phyloP scores from a whole-genome alignment of 257 asterid genomes.

The Marsdenia floribunda region DNA sequence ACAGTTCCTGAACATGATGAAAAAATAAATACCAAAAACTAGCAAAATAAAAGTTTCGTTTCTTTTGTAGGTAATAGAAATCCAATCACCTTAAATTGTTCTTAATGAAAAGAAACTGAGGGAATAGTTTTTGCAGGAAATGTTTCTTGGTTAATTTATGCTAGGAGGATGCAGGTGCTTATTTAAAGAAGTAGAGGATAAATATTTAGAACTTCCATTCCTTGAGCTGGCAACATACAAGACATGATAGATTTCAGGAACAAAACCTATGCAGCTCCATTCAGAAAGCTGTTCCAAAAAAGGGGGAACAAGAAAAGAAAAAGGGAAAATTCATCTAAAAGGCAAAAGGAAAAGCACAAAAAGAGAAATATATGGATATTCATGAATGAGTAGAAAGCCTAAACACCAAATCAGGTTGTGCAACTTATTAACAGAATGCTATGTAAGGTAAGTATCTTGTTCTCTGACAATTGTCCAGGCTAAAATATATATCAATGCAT shows the following conservation, averaged over 20 bases:
- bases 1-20: slow-evolving; percentile 53
- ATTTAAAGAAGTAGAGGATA: background rate
- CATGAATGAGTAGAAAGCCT: background rate
- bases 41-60: background rate
- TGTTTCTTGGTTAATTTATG: background rate
- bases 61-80: too few relatives aligned
- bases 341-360: background rate
- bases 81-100: background rate
- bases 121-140: background rate
- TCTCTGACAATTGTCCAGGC: too few relatives aligned
- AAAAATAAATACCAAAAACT: background rate
- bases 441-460: background rate
- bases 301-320: too few relatives aligned
- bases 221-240: too few relatives aligned
- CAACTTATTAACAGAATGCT: background rate
- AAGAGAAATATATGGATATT: background rate
- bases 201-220: too few relatives aligned
- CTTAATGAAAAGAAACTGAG: background rate
- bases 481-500: background rate
- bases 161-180: background rate
- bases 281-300: background rate
- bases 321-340: background rate
- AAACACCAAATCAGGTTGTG: too few relatives aligned
- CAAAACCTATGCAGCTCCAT: background rate
- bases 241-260: too few relatives aligned